Evolutionary conservation across 306 rosid genomes (phyloP), one percentile per base, ranked within the genome.

Genomic region (Lablab purpureus): DNA sequence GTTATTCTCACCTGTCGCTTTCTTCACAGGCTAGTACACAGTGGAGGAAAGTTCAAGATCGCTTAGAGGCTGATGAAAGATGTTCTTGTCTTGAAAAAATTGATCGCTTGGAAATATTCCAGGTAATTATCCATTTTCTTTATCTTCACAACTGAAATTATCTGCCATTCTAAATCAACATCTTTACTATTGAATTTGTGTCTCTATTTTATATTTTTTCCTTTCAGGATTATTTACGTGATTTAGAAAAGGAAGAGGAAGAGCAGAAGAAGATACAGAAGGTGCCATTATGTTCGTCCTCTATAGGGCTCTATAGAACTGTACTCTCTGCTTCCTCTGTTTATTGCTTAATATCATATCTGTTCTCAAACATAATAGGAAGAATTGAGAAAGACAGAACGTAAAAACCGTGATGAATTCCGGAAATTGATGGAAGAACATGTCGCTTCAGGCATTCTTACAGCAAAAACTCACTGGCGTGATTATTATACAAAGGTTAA

Each of bases 31-130:
- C 97, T 81, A 89, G 78, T 87, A 90, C 90, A 73, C 98, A 94
- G 86, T 94, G 97, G 97, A 86, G 98, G 63, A 94, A 92, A 86
- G 92, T 94, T 88, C 97, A 94, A 85, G 98, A 94, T 45, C 97
- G 92, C 76, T 71, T 94, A 73, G 97, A 92, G 87, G 94, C 93
- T 76, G 98, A 94, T 69, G 98, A 92, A 83, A 89, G 97, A 86
- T 94, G 97, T 75, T 86, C 89, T 32, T 77, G 93, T 73, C 97
- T 94, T 80, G 97, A 94, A 83, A 94, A 94, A 86, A 84, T 90
- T 30, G 94, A 90, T 37, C 97, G 94, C 60, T 76, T 92, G 84
- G 97, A 94, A 43, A 80, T 88, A 81, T 94, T 94, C 43, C 93
- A 87, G 84, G 98, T 90, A 89, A 80, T 58, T 69, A 28, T 73